Evolutionary conservation across 352 stramenopile genomes (phyloP), one percentile per base, ranked within the genome.

Genomic region (Pythium biforme): DNA sequence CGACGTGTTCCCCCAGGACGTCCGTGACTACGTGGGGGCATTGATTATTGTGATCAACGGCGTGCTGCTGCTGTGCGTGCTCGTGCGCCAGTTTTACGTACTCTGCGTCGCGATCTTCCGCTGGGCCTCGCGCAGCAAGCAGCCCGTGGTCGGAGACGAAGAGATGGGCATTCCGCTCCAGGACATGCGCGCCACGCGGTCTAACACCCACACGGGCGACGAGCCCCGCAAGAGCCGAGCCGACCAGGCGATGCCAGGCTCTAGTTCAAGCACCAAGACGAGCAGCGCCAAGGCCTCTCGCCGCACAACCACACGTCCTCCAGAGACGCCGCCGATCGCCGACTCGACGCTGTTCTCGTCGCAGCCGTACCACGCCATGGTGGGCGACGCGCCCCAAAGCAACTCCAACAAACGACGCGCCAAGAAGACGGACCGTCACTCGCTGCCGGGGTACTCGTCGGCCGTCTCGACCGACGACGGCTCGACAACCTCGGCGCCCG

Each of bases 21-120:
- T 75, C 6, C 75, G 77, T 19, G 69, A 84, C 55, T 67, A 78
- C 37, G 71, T 76, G 3, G 64, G 59, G 2, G 67, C 76, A 47
- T 57, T 78, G n/a, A 76, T 77, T 47, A 77, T 87, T 39, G 64
- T 46, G 5, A 64, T 82, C 46, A 79, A 84, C 53, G 58, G 49
- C 41, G 62, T 81, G 50, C 55, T 84, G 17, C 33, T 84, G n/a
- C 22, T 82, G 3, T 79, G 75, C 29, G 25, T 86, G 6, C 54
- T 83, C 20, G 47, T 73, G 5, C 75, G 71, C 17, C 73, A 81
- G 55, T 55, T 75, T n/a, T 84, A 78, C 41, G 68, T 74, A 14
- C 59, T 72, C 2, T 26, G 25, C 1, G 20, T 57, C 12, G 63
- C 60, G 22, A 50, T 76, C 23, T 64, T 50, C 37, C 50, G 48